Percentiles rank a stretch among this genome's conserved stretches.
Conservation (phyloP, 129 eudicot species). For the Artemisia annua region DNA sequence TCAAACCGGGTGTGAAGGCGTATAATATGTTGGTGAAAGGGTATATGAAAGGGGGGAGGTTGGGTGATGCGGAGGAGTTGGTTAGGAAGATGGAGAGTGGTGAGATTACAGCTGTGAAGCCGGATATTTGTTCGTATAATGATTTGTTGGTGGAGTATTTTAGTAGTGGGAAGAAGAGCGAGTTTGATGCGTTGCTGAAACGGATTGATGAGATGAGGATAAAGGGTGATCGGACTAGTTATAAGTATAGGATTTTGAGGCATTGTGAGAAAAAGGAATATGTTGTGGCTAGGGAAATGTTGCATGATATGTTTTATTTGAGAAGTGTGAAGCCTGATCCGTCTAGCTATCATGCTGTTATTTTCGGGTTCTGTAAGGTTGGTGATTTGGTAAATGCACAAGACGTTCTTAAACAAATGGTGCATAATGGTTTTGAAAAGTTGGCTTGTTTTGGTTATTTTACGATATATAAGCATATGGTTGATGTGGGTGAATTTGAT, state of each 20-base stretch:
- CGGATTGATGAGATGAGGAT: constrained; percentile 37
- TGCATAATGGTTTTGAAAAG: constrained; percentile 36
- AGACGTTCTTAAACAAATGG: constrained; percentile 49
- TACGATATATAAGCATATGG: constrained; percentile 43
- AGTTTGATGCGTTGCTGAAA: constrained; percentile 43
- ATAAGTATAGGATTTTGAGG: constrained; percentile 48
- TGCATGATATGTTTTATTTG: constrained; percentile 45
- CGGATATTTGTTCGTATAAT: constrained; percentile 45
- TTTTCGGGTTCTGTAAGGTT: constrained; percentile 49
- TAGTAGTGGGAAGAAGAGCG: constrained; percentile 33
- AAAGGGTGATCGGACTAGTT: constrained; percentile 41
- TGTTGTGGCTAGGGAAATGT: constrained; percentile 42
- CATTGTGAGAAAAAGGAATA: constrained; percentile 44
- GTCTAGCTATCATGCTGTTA: constrained; percentile 37
- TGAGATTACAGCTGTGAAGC: constrained; percentile 16
- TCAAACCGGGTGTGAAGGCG: constrained; percentile 41
- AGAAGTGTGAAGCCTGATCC: constrained; percentile 47
- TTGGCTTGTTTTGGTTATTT: constrained; percentile 43
- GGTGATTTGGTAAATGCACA: constrained; percentile 52
- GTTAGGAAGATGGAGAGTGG: constrained; percentile 39
- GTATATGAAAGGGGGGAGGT: constrained; percentile 29
- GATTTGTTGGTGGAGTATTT: constrained; percentile 42
- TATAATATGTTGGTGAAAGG: constrained; percentile 40
- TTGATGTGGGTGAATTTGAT: constrained; percentile 39
- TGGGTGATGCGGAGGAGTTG: constrained; percentile 40